Percentiles rank a stretch among this genome's conserved stretches.
phyloP scores from a whole-genome alignment of 129 eudicot species.

The Centella asiatica region DNA sequence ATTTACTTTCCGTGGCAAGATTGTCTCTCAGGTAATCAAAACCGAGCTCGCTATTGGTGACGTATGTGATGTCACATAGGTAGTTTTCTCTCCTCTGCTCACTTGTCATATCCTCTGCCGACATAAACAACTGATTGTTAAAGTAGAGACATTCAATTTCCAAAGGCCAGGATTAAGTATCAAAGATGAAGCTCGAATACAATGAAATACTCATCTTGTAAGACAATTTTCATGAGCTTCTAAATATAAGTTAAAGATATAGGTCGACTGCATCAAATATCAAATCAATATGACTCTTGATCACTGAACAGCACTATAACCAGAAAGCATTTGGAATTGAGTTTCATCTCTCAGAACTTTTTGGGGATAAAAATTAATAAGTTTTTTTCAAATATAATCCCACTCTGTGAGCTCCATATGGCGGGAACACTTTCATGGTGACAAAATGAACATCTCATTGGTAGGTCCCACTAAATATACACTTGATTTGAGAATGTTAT shows the following conservation, averaged over 20 bases:
- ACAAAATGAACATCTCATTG: too few relatives aligned
- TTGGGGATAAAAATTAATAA: too few relatives aligned
- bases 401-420: too few relatives aligned
- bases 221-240: not conserved
- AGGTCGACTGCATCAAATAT: not conserved
- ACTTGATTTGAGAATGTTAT: not conserved
- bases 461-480: not conserved
- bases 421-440: too few relatives aligned
- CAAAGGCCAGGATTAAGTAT: slow-evolving; percentile 12
- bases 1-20: slow-evolving; percentile 99
- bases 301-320: not conserved
- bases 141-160: slow-evolving; percentile 9
- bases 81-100: slow-evolving; percentile 96
- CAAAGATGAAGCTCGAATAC: not conserved
- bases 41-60: slow-evolving; percentile 98
- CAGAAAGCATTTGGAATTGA: not conserved
- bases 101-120: slow-evolving; percentile 94
- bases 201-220: not conserved
- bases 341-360: not conserved
- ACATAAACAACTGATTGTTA: slow-evolving; percentile 19
- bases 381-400: too few relatives aligned
- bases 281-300: not conserved
- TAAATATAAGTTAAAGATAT: not conserved
- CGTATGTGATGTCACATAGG: slow-evolving; percentile 97
- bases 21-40: slow-evolving; percentile 98